Conservation (phyloP, 2,329 filamentous ascomycete species). For the Aspergillus sp. region DNA sequence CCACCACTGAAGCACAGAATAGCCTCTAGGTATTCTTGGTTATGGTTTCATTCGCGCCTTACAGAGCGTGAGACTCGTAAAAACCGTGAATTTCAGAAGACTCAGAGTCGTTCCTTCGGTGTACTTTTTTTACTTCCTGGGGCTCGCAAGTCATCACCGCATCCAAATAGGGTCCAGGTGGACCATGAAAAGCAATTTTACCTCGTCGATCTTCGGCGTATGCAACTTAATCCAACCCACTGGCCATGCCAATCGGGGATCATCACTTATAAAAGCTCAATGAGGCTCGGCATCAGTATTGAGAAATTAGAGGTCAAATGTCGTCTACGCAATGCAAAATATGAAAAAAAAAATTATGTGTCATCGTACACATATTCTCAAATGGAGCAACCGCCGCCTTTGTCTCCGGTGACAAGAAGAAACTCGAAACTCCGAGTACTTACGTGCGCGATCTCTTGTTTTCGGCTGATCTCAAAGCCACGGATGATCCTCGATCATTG, state of each 20-base stretch:
- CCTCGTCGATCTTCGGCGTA: constrained; percentile 17
- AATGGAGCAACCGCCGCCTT: not conserved
- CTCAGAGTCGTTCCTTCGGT: too few relatives aligned
- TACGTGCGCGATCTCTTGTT: not conserved
- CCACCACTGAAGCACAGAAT: not conserved
- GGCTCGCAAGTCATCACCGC: not conserved
- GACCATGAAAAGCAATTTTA: constrained; percentile 6
- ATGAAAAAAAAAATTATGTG: not conserved
- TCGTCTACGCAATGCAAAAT: too few relatives aligned
- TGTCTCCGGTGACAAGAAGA: not conserved
- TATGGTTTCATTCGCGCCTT: not conserved
- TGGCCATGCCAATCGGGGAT: not conserved
- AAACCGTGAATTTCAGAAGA: not conserved
- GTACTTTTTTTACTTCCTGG: not conserved
- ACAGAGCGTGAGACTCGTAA: not conserved
- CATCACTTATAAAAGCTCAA: not conserved
- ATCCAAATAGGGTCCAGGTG: not conserved
- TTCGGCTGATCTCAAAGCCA: not conserved
- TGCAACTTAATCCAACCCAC: constrained; percentile 14
- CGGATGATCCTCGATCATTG: not conserved
- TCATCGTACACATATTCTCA: not conserved
- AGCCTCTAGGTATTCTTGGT: not conserved
- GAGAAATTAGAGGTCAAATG: not conserved
- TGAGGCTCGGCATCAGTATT: not conserved
- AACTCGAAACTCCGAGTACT: not conserved